These are phyloP conservation scores for Podaxis sp. DNA, from an alignment of 768 basidiomycete genomes.

Conservation along the genomic window DNA sequence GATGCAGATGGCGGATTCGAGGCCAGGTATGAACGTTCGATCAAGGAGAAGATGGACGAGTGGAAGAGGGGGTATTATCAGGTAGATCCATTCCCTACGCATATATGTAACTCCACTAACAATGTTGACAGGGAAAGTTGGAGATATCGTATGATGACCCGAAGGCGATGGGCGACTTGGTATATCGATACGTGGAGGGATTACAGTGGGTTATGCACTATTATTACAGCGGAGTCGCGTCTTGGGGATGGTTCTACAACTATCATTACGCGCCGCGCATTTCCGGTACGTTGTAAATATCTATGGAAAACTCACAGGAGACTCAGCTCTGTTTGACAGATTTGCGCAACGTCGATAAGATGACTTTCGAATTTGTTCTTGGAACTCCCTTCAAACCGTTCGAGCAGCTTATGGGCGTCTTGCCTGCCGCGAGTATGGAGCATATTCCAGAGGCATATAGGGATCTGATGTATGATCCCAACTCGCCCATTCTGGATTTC, in stretches of 20 bases:
- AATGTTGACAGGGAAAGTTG: conserved; percentile 71
- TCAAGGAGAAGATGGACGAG: conserved; percentile 84
- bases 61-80: conserved; percentile 93
- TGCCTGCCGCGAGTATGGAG: conserved; percentile 88
- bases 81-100: conserved; percentile 40
- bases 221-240: conserved; percentile 95
- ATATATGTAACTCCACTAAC: neutral
- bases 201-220: conserved; percentile 99
- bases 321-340: conserved; percentile 29
- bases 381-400: conserved; percentile 91
- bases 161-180: conserved; percentile 66
- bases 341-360: conserved; percentile 69
- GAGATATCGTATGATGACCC: conserved; percentile 75
- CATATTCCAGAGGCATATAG: conserved; percentile 85
- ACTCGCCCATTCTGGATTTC: conserved; percentile 90
- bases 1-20: conserved; percentile 78
- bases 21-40: conserved; percentile 66
- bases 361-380: conserved; percentile 84
- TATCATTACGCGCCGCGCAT: conserved; percentile 98
- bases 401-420: conserved; percentile 97
- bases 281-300: conserved; percentile 59
- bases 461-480: conserved; percentile 87
- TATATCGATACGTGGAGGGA: conserved; percentile 86
- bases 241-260: conserved; percentile 99
- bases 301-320: neutral